A percentile compares a stretch with the other conserved stretches of the same genome.
Evolutionary conservation across 148 eudicot genomes (phyloP).

Genomic region (Persicaria maculosa): DNA sequence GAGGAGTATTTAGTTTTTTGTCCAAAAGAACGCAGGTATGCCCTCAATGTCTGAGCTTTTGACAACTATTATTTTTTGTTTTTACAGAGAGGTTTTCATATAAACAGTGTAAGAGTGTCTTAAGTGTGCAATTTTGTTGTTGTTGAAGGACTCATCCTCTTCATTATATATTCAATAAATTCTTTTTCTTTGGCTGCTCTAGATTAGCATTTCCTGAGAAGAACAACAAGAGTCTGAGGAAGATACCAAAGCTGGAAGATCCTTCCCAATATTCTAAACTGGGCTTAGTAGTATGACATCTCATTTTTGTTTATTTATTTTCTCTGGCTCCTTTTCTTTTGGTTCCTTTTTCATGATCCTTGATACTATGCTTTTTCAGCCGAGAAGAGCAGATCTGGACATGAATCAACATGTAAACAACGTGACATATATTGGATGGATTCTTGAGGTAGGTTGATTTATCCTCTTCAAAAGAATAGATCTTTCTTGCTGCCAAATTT

Average conservation of each 20-base stretch:
- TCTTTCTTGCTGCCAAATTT: background rate
- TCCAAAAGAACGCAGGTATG: conserved; percentile 65
- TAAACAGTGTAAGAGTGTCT: background rate
- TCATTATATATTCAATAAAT: background rate
- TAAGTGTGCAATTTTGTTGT: background rate
- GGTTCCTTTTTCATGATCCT: background rate
- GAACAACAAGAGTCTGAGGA: conserved; percentile 77
- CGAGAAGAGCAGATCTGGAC: conserved; percentile 93
- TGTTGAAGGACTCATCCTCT: background rate
- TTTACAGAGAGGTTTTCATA: background rate
- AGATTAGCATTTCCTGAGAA: conserved; percentile 93
- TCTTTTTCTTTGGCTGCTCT: background rate
- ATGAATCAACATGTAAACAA: conserved; percentile 98
- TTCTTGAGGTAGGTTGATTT: conserved; percentile 62
- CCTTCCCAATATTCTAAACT: conserved; percentile 56
- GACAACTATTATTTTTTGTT: background rate
- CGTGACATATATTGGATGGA: conserved; percentile 93
- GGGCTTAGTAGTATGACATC: conserved; percentile 63
- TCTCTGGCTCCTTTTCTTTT: background rate
- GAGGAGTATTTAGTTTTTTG: conserved; percentile 57
- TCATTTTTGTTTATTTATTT: background rate
- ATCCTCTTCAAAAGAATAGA: background rate
- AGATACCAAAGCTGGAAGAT: conserved; percentile 80
- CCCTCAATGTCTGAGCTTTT: background rate
- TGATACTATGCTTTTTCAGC: conserved; percentile 34